A percentile compares a stretch with the other conserved stretches of the same genome.
Evolutionary conservation across 2,329 filamentous ascomycete genomes (phyloP).

Genomic region (Metarhizium guizhouense): DNA sequence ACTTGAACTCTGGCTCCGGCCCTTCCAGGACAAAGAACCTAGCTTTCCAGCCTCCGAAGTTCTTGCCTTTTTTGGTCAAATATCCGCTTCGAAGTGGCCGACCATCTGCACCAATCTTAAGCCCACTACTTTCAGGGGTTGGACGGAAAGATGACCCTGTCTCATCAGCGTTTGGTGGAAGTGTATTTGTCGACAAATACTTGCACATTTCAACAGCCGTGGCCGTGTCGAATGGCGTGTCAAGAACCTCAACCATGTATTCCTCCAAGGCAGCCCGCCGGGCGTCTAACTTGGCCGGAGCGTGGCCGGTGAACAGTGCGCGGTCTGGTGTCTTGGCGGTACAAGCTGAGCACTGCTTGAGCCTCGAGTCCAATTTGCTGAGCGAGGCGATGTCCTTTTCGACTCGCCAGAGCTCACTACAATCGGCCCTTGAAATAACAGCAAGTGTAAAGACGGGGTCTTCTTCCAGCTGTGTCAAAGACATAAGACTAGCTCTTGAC

Average conservation of each 20-base stretch:
- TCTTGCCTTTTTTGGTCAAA: slow-evolving; percentile 93
- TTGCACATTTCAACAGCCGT: slow-evolving; percentile 76
- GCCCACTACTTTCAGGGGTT: slow-evolving; percentile 16
- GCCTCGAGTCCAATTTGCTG: slow-evolving; percentile 68
- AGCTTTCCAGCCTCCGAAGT: slow-evolving; percentile 98
- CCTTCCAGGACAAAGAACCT: slow-evolving; percentile 54
- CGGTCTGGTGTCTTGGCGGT: slow-evolving; percentile 73
- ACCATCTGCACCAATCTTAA: slow-evolving; percentile 47
- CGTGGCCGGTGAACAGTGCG: slow-evolving; percentile 81
- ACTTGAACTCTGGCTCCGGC: slow-evolving; percentile 53
- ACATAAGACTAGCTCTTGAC: slow-evolving; percentile 76
- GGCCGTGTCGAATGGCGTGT: slow-evolving; percentile 69
- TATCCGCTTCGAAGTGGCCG: slow-evolving; percentile 77
- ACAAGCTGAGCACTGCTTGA: slow-evolving; percentile 68
- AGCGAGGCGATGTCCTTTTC: slow-evolving; percentile 86
- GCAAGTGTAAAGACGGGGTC: slow-evolving; percentile 92
- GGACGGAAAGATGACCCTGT: slow-evolving; percentile 21
- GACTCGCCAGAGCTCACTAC: slow-evolving; percentile 80
- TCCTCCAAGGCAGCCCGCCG: slow-evolving; percentile 70
- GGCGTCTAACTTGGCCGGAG: slow-evolving; percentile 86
- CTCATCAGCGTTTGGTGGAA: slow-evolving; percentile 55
- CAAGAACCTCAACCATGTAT: slow-evolving; percentile 79
- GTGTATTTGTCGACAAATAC: slow-evolving; percentile 65
- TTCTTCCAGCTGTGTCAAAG: slow-evolving; percentile 72
- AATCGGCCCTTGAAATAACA: slow-evolving; percentile 67